These are phyloP conservation scores for Catunica adiposa DNA, from an alignment of 2,329 filamentous ascomycete species.

Conservation along the genomic window DNA sequence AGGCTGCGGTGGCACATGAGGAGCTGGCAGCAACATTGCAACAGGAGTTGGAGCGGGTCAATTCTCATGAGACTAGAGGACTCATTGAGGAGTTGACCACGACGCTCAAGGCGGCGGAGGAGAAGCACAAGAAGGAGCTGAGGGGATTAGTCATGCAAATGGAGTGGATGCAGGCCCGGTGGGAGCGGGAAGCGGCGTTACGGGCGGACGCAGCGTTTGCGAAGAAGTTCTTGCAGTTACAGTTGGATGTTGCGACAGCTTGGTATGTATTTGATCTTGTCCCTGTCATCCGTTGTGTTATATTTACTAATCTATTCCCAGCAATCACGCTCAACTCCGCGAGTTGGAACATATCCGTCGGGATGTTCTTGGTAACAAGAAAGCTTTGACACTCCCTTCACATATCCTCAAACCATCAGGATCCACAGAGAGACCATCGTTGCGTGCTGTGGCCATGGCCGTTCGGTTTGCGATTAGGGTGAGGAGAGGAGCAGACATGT, in stretches of 20 bases:
- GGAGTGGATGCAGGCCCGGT: constrained; percentile 70
- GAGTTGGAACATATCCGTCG: constrained; percentile 65
- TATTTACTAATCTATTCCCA: constrained; percentile 24
- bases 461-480: constrained; percentile 38
- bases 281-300: constrained; percentile 1
- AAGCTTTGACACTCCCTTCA: constrained; percentile 15
- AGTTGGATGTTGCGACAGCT: constrained; percentile 69
- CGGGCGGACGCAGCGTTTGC: constrained; percentile 67
- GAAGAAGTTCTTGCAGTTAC: constrained; percentile 66
- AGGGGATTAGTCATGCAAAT: constrained; percentile 78
- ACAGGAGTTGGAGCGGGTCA: constrained; percentile 18
- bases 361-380: constrained; percentile 24
- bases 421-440: constrained; percentile 17
- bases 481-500: constrained; percentile 29
- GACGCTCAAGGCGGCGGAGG: constrained; percentile 31
- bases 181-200: constrained; percentile 64
- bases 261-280: constrained; percentile 46
- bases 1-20: constrained; percentile 19
- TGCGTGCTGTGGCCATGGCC: constrained; percentile 30
- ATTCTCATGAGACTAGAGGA: constrained; percentile 16
- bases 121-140: constrained; percentile 57
- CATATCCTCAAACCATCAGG: constrained; percentile 9
- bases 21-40: constrained; percentile 2
- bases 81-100: constrained; percentile 21
- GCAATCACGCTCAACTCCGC: constrained; percentile 80